phyloP scores from a whole-genome alignment of 1,139 yeast species.

The Lodderomyces margitis region DNA sequence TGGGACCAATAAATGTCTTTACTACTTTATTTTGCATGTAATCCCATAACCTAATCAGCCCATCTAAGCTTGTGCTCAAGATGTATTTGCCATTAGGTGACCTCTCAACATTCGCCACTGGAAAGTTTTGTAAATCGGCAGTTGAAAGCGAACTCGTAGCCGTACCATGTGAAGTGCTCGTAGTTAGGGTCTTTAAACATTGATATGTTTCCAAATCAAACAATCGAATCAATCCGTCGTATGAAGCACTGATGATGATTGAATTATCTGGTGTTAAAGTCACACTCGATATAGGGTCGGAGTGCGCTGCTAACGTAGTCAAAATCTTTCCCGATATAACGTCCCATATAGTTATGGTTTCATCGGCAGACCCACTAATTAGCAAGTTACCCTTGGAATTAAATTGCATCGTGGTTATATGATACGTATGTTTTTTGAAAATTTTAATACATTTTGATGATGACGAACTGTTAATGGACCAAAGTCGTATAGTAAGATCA shows the following conservation, averaged over 20 bases:
- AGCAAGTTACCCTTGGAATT: constrained; percentile 74
- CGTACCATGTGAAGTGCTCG: constrained; percentile 52
- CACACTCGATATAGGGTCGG: constrained; percentile 82
- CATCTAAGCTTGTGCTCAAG: constrained; percentile 79
- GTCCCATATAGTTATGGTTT: constrained; percentile 90
- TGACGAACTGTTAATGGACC: constrained; percentile 50
- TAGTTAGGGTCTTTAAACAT: constrained; percentile 84
- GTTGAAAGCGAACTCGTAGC: constrained; percentile 57
- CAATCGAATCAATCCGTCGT: constrained; percentile 85
- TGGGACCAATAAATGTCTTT: constrained; percentile 59
- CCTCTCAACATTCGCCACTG: constrained; percentile 69
- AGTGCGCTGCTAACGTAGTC: constrained; percentile 86
- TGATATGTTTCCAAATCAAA: constrained; percentile 91
- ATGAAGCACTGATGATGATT: constrained; percentile 81
- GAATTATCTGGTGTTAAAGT: constrained; percentile 79
- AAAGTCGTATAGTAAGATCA: constrained; percentile 75
- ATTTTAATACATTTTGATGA: constrained; percentile 54
- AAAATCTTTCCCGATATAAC: constrained; percentile 65
- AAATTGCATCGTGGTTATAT: constrained; percentile 72
- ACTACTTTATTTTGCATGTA: constrained; percentile 74
- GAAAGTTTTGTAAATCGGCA: constrained; percentile 50
- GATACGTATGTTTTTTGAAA: constrained; percentile 80
- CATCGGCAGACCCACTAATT: constrained; percentile 86
- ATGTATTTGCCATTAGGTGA: constrained; percentile 84
- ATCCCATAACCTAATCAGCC: constrained; percentile 77